Percentiles rank a stretch among this genome's conserved stretches.
Conservation (phyloP, 495 filamentous ascomycete genomes). For the Tricharina praecox region DNA sequence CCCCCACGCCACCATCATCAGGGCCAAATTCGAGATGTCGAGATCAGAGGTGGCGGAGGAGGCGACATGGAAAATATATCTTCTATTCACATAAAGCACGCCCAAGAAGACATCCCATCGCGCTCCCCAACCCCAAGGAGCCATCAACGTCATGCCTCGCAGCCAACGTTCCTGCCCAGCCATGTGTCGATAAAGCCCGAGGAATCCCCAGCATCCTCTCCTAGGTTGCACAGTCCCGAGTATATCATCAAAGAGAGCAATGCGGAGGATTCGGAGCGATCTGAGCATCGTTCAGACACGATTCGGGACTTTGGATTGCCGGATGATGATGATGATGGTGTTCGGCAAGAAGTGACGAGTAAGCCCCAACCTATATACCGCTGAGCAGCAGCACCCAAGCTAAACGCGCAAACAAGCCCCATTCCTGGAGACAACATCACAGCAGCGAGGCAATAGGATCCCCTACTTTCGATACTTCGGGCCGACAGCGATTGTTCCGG, state of each 20-base stretch:
- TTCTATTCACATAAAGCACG: too few species aligned
- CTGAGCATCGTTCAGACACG: slow-evolving; percentile 10
- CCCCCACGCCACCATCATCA: slow-evolving; percentile 1
- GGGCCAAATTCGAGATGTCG: too few species aligned
- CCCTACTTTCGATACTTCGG: slow-evolving; percentile 82
- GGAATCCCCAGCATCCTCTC: not conserved
- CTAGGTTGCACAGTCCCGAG: not conserved
- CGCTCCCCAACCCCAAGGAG: not conserved
- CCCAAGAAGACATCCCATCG: not conserved
- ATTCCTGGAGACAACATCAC: too few species aligned
- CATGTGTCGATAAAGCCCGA: not conserved
- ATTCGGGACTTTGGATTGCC: slow-evolving; percentile 26
- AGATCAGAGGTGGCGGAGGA: too few species aligned
- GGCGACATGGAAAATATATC: too few species aligned
- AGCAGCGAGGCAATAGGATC: slow-evolving; percentile 45
- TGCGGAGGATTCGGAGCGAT: not conserved
- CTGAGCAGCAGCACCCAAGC: slow-evolving; percentile 24
- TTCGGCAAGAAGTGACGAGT: slow-evolving; percentile 25
- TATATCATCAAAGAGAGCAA: not conserved
- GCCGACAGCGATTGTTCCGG: slow-evolving; percentile 73
- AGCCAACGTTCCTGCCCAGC: not conserved
- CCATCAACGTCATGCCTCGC: not conserved
- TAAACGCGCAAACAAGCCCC: slow-evolving; percentile 28
- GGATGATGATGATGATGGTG: slow-evolving; percentile 21
- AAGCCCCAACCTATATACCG: slow-evolving; percentile 12